Percentiles rank a stretch among this genome's conserved stretches.
Conservation (phyloP, 2,329 filamentous ascomycete genomes). For the Paraphoma sp. region DNA sequence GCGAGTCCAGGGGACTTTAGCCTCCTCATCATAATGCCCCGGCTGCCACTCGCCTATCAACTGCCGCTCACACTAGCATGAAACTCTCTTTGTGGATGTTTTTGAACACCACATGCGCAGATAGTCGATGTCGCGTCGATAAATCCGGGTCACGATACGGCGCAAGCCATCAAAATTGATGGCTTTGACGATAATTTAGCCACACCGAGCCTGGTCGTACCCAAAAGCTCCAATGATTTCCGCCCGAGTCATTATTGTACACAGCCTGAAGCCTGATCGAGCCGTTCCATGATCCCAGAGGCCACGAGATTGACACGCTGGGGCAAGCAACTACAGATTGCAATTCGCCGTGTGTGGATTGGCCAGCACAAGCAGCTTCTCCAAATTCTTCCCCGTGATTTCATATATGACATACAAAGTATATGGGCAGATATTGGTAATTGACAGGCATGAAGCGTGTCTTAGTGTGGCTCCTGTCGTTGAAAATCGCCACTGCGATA, state of each 20-base stretch:
- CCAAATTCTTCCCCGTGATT: conserved; percentile 15
- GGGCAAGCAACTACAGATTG: conserved; percentile 27
- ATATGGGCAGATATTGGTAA: conserved; percentile 25
- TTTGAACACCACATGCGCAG: conserved; percentile 13
- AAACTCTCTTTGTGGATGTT: conserved; percentile 6
- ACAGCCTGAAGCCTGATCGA: conserved; percentile 33
- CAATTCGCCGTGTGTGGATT: conserved; percentile 24
- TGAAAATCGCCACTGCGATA: conserved; percentile 16
- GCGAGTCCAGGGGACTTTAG: conserved; percentile 10
- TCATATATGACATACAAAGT: conserved; percentile 37
- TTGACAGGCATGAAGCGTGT: conserved; percentile 17
- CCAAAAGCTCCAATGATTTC: conserved; percentile 25
- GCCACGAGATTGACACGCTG: conserved; percentile 16
- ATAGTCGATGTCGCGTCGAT: conserved; percentile 16
- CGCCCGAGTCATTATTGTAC: conserved; percentile 16
- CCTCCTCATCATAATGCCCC: conserved; percentile 7
- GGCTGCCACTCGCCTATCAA: conserved; percentile 15
- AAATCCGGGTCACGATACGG: conserved; percentile 26
- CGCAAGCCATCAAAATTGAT: conserved; percentile 34
- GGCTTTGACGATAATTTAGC: conserved; percentile 15
- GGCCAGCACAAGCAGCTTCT: conserved; percentile 24
- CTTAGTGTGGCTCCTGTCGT: conserved; percentile 15
- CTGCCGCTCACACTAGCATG: conserved; percentile 15
- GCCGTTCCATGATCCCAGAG: conserved; percentile 18
- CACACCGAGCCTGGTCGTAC: conserved; percentile 13